A percentile compares a stretch with the other conserved stretches of the same genome.
These are phyloP conservation scores for Aspergillus neotritici DNA, from an alignment of 2,329 filamentous ascomycete species.

Conservation along the genomic window DNA sequence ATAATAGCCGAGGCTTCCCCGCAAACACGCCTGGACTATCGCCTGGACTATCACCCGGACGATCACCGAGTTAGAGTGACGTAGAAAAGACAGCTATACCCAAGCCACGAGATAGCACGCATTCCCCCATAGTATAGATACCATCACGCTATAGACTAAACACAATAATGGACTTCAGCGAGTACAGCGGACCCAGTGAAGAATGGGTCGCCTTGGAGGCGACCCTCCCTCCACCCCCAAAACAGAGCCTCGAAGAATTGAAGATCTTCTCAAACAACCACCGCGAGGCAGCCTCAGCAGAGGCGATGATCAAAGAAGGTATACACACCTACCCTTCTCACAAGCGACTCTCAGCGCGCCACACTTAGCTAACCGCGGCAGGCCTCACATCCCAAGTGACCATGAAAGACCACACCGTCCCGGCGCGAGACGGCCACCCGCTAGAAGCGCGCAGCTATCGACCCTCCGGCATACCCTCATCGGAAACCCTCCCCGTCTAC, in stretches of 20 bases:
- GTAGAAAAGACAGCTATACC: too few species aligned
- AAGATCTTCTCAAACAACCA: constrained; percentile 25
- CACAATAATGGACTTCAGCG: constrained; percentile 34
- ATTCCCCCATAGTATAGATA: too few species aligned
- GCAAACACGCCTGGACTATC: too few species aligned
- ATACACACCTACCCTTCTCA: not conserved
- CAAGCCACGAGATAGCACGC: too few species aligned
- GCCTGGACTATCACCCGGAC: too few species aligned
- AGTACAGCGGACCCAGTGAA: constrained; percentile 38
- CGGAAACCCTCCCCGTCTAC: constrained; percentile 43
- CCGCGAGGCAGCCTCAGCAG: constrained; percentile 30
- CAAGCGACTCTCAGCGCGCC: constrained; percentile 8
- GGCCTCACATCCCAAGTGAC: constrained; percentile 26
- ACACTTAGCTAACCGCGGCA: not conserved
- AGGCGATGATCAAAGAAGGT: constrained; percentile 27
- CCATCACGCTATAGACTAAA: not conserved
- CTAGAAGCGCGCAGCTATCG: constrained; percentile 47
- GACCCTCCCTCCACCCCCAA: constrained; percentile 23
- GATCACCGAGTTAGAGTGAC: too few species aligned
- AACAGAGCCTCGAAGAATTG: constrained; percentile 17
- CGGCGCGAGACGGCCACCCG: constrained; percentile 41
- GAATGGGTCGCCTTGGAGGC: constrained; percentile 43
- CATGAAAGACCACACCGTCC: constrained; percentile 35
- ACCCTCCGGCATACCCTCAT: constrained; percentile 26
- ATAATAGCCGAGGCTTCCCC: too few species aligned